Conservation (phyloP, 192 early-diverging fungal species). For the Coemansia sp. region DNA sequence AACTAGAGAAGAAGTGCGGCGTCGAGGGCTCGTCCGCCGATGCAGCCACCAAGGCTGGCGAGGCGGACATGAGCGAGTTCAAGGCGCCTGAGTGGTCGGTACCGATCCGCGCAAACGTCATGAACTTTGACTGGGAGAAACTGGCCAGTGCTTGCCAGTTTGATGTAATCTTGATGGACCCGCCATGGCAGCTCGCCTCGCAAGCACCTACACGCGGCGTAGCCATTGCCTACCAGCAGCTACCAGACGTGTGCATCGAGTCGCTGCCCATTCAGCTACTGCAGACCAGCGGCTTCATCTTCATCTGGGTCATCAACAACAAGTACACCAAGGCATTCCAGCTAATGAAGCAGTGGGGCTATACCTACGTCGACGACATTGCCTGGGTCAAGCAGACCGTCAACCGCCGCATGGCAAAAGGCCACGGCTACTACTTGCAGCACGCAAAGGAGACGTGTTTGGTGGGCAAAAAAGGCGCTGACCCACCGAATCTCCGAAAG, state of each 20-base stretch:
- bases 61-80: conserved; percentile 70
- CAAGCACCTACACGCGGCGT: conserved; percentile 89
- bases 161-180: conserved; percentile 92
- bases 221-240: conserved; percentile 92
- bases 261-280: conserved; percentile 83
- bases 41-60: conserved; percentile 3
- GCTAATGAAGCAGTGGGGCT: conserved; percentile 94
- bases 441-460: conserved; percentile 98
- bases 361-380: conserved; percentile 91
- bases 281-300: conserved; percentile 85
- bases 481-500: conserved; percentile 68
- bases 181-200: conserved; percentile 95
- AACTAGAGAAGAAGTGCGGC: conserved; percentile 55
- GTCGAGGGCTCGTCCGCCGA: conserved; percentile 19
- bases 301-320: conserved; percentile 99
- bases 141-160: conserved; percentile 83
- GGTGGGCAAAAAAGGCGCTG: conserved; percentile 83
- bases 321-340: conserved; percentile 95
- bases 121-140: conserved; percentile 90
- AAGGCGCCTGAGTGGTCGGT: conserved; percentile 91
- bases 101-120: conserved; percentile 92
- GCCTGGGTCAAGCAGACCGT: conserved; percentile 98
- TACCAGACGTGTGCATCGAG: conserved; percentile 92
- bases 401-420: conserved; percentile 95
- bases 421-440: conserved; percentile 95